Conservation (phyloP, 2,329 filamentous ascomycete genomes). For the Venturia carpophila region DNA sequence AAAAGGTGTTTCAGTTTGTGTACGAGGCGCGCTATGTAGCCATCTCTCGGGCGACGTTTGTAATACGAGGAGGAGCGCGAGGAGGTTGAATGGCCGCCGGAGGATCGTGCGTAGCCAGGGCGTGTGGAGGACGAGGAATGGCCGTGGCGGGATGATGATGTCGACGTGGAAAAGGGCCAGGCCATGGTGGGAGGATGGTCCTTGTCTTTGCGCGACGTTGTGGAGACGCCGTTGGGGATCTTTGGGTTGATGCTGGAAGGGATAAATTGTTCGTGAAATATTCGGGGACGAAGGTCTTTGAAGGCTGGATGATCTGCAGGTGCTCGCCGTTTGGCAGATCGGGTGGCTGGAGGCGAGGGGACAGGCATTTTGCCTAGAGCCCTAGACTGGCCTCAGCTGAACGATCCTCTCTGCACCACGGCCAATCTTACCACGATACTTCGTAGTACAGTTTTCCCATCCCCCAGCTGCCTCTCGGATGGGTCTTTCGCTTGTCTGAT, state of each 20-base stretch:
- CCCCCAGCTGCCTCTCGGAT: too few species aligned
- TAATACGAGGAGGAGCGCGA: conserved; percentile 62
- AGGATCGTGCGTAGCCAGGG: conserved; percentile 13
- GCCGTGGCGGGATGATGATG: conserved; percentile 3
- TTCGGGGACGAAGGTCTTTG: background rate
- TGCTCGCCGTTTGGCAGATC: background rate
- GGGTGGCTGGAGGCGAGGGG: background rate
- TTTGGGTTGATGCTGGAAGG: background rate
- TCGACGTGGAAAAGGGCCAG: background rate
- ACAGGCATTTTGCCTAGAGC: background rate
- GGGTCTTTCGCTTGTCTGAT: too few species aligned
- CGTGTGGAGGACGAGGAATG: conserved; percentile 11
- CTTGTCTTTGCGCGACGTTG: background rate
- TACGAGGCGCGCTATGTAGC: conserved; percentile 67
- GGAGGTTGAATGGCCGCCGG: conserved; percentile 27
- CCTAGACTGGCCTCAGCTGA: too few species aligned
- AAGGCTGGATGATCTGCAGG: conserved; percentile 9
- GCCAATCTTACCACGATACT: too few species aligned
- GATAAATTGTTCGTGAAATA: background rate
- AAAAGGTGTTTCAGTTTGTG: conserved; percentile 71
- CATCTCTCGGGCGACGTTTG: conserved; percentile 66
- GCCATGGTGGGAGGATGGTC: background rate
- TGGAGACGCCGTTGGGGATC: background rate
- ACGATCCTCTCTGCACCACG: too few species aligned
- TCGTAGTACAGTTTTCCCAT: too few species aligned